Conservation (phyloP, 345 rosid species). For the Sisymbrium altissimum region DNA sequence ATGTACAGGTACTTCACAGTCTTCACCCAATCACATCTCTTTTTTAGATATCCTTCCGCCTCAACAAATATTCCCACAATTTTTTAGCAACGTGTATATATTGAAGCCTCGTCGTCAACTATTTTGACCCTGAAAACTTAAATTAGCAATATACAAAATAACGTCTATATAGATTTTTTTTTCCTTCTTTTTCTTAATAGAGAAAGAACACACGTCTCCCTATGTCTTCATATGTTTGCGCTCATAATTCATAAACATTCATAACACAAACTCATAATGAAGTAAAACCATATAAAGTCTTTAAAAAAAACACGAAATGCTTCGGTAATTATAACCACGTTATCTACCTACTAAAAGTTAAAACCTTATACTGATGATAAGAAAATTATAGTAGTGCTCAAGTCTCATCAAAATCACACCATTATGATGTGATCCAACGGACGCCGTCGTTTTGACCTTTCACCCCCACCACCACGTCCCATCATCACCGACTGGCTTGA, state of each 20-base stretch:
- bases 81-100: too few species aligned
- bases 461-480: slow-evolving; percentile 32
- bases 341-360: not conserved
- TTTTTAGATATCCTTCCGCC: slow-evolving; percentile 19
- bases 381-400: slow-evolving; percentile 16
- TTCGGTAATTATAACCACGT: slow-evolving; percentile 11
- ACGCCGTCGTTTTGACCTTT: slow-evolving; percentile 71
- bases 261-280: not conserved
- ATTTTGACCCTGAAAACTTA: too few species aligned
- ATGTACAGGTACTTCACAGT: not conserved
- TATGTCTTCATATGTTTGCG: not conserved
- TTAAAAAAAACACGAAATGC: not conserved
- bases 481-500: slow-evolving; percentile 41
- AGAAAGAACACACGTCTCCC: not conserved
- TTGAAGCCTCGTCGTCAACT: too few species aligned
- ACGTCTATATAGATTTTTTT: too few species aligned
- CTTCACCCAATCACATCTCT: slow-evolving; percentile 25
- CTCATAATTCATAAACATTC: too few species aligned
- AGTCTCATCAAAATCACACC: slow-evolving; percentile 30
- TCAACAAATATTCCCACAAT: slow-evolving; percentile 22
- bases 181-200: not conserved
- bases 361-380: not conserved
- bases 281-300: slow-evolving; percentile 18
- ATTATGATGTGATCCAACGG: slow-evolving; percentile 55
- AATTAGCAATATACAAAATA: too few species aligned